Conservation (phyloP, 345 rosid genomes). For the Brassica juncea region DNA sequence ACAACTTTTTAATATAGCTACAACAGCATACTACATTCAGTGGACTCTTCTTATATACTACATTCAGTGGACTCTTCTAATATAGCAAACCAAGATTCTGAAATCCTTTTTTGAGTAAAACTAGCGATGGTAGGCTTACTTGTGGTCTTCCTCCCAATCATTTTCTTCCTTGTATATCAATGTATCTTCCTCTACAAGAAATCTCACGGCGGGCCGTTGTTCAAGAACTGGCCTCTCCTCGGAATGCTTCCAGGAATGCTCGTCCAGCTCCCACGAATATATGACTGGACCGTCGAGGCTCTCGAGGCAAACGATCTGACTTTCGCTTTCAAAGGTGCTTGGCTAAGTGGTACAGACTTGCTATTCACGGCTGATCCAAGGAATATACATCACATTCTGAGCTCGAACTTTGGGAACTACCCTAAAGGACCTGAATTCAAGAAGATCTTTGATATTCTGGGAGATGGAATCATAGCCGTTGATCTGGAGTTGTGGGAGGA, state of each 20-base stretch:
- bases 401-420: constrained; percentile 24
- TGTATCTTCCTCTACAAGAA: constrained; percentile 16
- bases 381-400: constrained; percentile 11
- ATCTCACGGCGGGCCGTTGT: not conserved
- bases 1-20: too few relatives aligned
- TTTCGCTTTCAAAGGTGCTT: constrained; percentile 4
- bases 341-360: constrained; percentile 9
- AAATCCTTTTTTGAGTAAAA: too few relatives aligned
- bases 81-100: too few relatives aligned
- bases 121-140: not conserved
- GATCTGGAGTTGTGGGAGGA: constrained; percentile 20
- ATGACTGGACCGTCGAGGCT: not conserved
- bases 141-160: not conserved
- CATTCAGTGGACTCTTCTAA: too few relatives aligned
- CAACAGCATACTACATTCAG: too few relatives aligned
- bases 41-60: too few relatives aligned
- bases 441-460: constrained; percentile 16
- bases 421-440: not conserved
- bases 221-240: constrained; percentile 17
- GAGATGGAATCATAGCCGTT: constrained; percentile 12
- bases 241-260: constrained; percentile 19
- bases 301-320: not conserved
- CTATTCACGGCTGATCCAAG: constrained; percentile 19
- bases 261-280: not conserved
- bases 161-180: constrained; percentile 8